These are phyloP conservation scores for Stygiomarasmius scandens DNA, from an alignment of 1,284 basidiomycete genomes.

Conservation along the genomic window DNA sequence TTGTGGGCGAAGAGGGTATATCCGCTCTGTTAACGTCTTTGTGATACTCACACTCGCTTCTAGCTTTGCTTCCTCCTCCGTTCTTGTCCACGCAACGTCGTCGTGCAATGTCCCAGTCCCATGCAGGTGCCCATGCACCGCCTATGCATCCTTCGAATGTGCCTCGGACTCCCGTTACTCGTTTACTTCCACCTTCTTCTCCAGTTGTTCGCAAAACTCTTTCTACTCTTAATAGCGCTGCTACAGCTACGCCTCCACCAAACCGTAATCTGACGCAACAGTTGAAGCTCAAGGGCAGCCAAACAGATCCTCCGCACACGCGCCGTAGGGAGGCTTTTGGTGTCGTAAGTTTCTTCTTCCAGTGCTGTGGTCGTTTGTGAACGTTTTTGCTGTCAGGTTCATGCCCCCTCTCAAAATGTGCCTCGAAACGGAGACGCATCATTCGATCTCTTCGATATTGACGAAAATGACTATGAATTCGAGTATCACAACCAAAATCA, in stretches of 20 bases:
- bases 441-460: constrained; percentile 70
- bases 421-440: constrained; percentile 35
- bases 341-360: constrained; percentile 36
- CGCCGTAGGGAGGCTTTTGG: constrained; percentile 61
- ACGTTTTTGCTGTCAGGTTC: constrained; percentile 27
- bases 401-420: constrained; percentile 33
- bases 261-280: constrained; percentile 59
- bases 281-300: constrained; percentile 66
- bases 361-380: constrained; percentile 5
- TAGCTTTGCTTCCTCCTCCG: constrained; percentile 64
- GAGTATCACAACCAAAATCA: constrained; percentile 28
- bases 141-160: constrained; percentile 23
- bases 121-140: constrained; percentile 26
- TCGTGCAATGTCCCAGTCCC: constrained; percentile 56
- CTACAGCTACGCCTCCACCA: constrained; percentile 65
- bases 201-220: constrained; percentile 15
- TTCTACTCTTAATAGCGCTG: constrained; percentile 22
- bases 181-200: constrained; percentile 17
- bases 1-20: constrained; percentile 46
- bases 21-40: constrained; percentile 16
- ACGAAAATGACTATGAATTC: constrained; percentile 64
- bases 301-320: constrained; percentile 72
- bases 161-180: constrained; percentile 19
- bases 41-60: background rate
- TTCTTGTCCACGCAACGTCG: constrained; percentile 64